These are phyloP conservation scores for Quercus gilva DNA, from an alignment of 306 rosid species.

Conservation along the genomic window DNA sequence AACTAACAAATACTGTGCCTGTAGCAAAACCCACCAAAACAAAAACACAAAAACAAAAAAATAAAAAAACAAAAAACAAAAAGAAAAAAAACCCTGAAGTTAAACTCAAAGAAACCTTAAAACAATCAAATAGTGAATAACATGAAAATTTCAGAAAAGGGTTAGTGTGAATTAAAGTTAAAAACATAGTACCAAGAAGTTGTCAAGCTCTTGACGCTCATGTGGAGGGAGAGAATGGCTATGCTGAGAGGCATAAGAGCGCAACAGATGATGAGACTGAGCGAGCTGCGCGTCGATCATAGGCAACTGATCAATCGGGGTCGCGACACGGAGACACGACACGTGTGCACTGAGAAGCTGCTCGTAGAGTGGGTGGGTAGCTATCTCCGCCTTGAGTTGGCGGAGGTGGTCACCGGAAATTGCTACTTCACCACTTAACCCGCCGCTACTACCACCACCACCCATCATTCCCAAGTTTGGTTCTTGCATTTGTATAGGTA, in stretches of 20 bases:
- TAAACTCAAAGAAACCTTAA: neutral
- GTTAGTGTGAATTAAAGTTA: neutral
- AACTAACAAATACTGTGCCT: constrained; percentile 86
- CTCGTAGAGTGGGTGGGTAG: constrained; percentile 76
- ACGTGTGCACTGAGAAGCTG: constrained; percentile 88
- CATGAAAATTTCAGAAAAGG: neutral
- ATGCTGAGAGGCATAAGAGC: constrained; percentile 67
- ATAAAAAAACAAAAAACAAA: no score
- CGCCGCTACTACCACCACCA: constrained; percentile 12
- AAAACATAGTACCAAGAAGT: constrained; percentile 54
- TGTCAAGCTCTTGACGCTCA: constrained; percentile 89
- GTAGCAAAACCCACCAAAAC: neutral
- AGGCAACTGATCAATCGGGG: constrained; percentile 93
- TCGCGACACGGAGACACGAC: constrained; percentile 86
- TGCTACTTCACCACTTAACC: constrained; percentile 25
- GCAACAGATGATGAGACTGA: constrained; percentile 75
- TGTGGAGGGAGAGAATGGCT: constrained; percentile 66
- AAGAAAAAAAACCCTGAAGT: neutral
- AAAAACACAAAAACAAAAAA: no score
- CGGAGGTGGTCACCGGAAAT: constrained; percentile 41
- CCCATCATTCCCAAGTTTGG: constrained; percentile 74
- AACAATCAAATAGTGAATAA: neutral
- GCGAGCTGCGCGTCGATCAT: constrained; percentile 89
- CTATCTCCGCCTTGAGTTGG: constrained; percentile 84
- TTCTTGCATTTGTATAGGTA: constrained; percentile 59